Conservation (phyloP, 305 asterid genomes). For the Fraxinus platypoda region DNA sequence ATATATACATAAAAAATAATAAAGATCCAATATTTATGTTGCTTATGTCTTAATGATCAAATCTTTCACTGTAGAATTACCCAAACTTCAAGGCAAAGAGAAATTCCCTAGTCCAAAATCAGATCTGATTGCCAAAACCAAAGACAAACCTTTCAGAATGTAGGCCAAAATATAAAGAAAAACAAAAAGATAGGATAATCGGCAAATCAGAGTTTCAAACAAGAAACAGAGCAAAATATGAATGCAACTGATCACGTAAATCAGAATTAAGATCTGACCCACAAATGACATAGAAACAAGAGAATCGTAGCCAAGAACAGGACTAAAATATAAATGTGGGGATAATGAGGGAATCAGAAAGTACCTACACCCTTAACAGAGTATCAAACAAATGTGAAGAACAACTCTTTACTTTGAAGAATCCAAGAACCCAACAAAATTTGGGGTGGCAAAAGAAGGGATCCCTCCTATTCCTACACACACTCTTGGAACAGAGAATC, state of each 20-base stretch:
- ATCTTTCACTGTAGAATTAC: conserved; percentile 21
- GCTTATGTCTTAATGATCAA: conserved; percentile 12
- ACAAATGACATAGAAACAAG: conserved; percentile 7
- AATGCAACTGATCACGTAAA: background rate
- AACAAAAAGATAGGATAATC: conserved; percentile 1
- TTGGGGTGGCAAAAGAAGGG: background rate
- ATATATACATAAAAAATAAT: background rate
- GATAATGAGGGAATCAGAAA: conserved; percentile 3
- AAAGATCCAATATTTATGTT: conserved; percentile 13
- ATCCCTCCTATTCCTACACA: conserved; percentile 11
- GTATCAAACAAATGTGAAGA: background rate
- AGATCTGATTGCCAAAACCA: conserved; percentile 32
- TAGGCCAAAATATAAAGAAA: conserved; percentile 3
- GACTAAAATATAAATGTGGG: background rate
- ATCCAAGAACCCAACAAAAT: conserved; percentile 19
- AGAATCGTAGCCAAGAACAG: background rate
- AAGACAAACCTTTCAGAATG: conserved; percentile 14
- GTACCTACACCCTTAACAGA: conserved; percentile 23
- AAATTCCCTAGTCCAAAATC: conserved; percentile 9
- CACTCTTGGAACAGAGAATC: conserved; percentile 8
- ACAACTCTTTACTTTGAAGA: conserved; percentile 16
- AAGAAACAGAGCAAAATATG: conserved; percentile 17
- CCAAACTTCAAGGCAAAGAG: conserved; percentile 14
- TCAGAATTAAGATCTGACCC: conserved; percentile 33
- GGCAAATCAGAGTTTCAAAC: conserved; percentile 22